phyloP scores from a whole-genome alignment of 257 asterid genomes.

The Solanum corneliomulleri region DNA sequence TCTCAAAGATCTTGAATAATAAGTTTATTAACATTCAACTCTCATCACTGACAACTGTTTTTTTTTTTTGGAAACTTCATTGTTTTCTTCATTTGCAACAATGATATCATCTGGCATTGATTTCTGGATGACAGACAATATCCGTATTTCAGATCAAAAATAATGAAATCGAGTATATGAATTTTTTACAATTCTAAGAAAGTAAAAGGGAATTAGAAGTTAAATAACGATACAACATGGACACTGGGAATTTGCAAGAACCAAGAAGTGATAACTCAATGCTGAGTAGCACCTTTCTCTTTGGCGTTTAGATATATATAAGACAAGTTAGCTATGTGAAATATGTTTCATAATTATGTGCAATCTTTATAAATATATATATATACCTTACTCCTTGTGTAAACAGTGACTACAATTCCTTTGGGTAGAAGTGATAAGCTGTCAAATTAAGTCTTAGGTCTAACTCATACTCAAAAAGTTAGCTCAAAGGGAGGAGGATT shows the following conservation, averaged over 20 bases:
- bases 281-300: not conserved
- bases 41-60: not conserved
- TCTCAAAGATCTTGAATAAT: not conserved
- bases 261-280: not conserved
- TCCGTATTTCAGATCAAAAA: not conserved
- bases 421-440: not conserved
- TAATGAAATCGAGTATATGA: not conserved
- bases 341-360: not conserved
- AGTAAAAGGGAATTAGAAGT: not conserved
- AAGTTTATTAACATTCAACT: not conserved
- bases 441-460: too few relatives aligned
- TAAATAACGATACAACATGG: not conserved
- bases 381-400: not conserved
- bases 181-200: not conserved
- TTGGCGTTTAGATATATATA: not conserved
- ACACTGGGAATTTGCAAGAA: not conserved
- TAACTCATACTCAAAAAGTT: too few relatives aligned
- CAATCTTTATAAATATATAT: not conserved
- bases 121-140: conserved; percentile 12
- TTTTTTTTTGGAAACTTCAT: not conserved
- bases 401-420: not conserved
- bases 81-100: conserved; percentile 4
- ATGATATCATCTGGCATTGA: not conserved
- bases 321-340: not conserved
- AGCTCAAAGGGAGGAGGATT: too few relatives aligned